Base-by-base conservation (phyloP, 139 green algal species). In the Chlamydomonas schloesseri region DNA sequence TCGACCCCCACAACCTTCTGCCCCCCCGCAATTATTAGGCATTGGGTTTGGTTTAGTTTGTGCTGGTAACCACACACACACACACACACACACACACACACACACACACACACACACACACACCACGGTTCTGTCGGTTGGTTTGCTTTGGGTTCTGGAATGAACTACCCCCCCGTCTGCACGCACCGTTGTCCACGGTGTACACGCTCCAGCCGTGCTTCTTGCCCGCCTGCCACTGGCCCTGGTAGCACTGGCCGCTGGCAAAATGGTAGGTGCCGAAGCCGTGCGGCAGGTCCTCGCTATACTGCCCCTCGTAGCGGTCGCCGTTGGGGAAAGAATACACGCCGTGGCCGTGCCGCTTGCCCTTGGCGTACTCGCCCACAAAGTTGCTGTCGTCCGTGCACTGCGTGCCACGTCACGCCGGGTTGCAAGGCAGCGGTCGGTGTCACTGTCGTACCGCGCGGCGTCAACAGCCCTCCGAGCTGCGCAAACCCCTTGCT, bases 191-290 rank as follows among this genome's bases (percentile, higher is more conserved):
- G 60, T 93, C 90, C 23, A 94, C 90, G 0, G 93, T 96, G 88
- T 96, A 95, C 15, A 95, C 85, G 77, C 90, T 91, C 91, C 91
- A 95, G 60, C 93, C 93, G 77, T 96, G 92, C 90, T 96, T 96
- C 88, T 94, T 93, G 62, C 94, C 94, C 23, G 87, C 69, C 31
- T 89, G 75, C 94, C 94, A 96, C 80, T 94, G 82, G 9, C 94
- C 94, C 88, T 95, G 91, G 86, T 96, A 96, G 58, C 86, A 88
- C 82, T 95, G 92, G 18, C 94, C 94, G 20, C 81, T 92, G 24
- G 89, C 86, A 87, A 95, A 95, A n/a, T 90, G 60, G 72, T 96
- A 96, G 73, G 94, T 90, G 65, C 93, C 93, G 73, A 91, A 75
- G 50, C 93, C 93, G 75, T 94, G 91, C 36, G 89, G 83, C 64